Conservation (phyloP, 2,329 filamentous ascomycete genomes). For the Camillea tinctor region DNA sequence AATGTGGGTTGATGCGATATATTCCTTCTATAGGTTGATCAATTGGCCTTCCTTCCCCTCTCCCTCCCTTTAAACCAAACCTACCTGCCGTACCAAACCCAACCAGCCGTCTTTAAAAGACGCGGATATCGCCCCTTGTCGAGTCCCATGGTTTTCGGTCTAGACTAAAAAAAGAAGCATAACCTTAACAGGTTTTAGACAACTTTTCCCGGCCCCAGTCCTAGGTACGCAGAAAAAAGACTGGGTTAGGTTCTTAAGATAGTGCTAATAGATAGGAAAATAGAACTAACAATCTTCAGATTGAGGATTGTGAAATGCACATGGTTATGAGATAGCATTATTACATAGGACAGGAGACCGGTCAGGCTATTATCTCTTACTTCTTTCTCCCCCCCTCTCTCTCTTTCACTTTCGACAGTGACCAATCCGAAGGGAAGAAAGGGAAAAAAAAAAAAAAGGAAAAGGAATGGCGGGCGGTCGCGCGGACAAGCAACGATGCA, state of each 20-base stretch:
- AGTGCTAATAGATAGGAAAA: not conserved
- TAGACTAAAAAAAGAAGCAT: not conserved
- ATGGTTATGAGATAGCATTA: too few relatives aligned
- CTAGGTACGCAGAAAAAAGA: not conserved
- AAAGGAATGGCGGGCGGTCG: not conserved
- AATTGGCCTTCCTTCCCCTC: not conserved
- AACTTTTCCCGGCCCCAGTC: not conserved
- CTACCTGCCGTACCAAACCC: not conserved
- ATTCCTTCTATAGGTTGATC: not conserved
- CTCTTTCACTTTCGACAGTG: too few relatives aligned
- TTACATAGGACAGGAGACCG: not conserved
- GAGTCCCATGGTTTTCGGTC: not conserved
- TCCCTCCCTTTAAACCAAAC: not conserved
- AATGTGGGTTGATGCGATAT: not conserved
- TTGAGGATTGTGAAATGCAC: too few relatives aligned
- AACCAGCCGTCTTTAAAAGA: not conserved
- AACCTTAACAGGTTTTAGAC: not conserved
- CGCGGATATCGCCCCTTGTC: not conserved
- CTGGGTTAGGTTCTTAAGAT: not conserved
- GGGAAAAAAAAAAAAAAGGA: too few relatives aligned
- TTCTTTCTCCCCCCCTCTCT: too few relatives aligned
- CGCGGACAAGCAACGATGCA: not conserved
- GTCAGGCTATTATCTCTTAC: not conserved
- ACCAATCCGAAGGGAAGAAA: not conserved
- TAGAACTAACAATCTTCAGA: too few relatives aligned